A percentile compares a stretch with the other conserved stretches of the same genome.
Conservation (phyloP, 1,284 basidiomycete species). For the Tilletia caries region DNA sequence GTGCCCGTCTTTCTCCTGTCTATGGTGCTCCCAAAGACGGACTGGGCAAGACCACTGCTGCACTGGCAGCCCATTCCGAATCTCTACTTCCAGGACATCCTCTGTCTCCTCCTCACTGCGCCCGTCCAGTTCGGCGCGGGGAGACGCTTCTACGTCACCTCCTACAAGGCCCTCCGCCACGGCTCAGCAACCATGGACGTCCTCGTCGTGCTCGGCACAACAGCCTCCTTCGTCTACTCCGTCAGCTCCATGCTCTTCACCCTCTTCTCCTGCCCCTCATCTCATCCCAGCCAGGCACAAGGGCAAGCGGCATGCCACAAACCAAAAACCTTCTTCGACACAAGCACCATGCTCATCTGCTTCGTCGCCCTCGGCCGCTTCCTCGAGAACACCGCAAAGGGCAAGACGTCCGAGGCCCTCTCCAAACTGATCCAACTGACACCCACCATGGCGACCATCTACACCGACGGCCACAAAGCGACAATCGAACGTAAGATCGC, state of each 20-base stretch:
- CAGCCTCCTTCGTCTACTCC: conserved; percentile 89
- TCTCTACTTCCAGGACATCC: conserved; percentile 76
- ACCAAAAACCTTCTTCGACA: conserved; percentile 95
- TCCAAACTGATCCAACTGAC: conserved; percentile 93
- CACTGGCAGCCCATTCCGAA: conserved; percentile 40
- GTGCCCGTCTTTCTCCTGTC: conserved; percentile 86
- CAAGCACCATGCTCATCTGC: conserved; percentile 96
- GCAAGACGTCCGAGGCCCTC: conserved; percentile 90
- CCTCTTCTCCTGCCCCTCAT: conserved; percentile 25
- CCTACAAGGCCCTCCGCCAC: conserved; percentile 87
- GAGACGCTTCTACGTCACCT: conserved; percentile 77
- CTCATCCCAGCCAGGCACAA: conserved; percentile 6
- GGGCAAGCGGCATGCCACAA: conserved; percentile 64
- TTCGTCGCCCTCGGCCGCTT: conserved; percentile 94
- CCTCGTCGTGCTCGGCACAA: conserved; percentile 89
- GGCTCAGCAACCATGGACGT: conserved; percentile 84
- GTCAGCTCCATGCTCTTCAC: conserved; percentile 62
- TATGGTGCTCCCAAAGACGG: conserved; percentile 72
- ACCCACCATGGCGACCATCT: conserved; percentile 91
- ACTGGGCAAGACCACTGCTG: conserved; percentile 54
- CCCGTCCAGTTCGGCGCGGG: conserved; percentile 94
- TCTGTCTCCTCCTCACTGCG: conserved; percentile 78
- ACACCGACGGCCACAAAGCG: conserved; percentile 61
- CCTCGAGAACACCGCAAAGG: conserved; percentile 94
- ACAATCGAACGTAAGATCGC: conserved; percentile 80